Evolutionary conservation across 164 flowering plant genomes (phyloP).

Genomic region (Pachysandra terminalis): DNA sequence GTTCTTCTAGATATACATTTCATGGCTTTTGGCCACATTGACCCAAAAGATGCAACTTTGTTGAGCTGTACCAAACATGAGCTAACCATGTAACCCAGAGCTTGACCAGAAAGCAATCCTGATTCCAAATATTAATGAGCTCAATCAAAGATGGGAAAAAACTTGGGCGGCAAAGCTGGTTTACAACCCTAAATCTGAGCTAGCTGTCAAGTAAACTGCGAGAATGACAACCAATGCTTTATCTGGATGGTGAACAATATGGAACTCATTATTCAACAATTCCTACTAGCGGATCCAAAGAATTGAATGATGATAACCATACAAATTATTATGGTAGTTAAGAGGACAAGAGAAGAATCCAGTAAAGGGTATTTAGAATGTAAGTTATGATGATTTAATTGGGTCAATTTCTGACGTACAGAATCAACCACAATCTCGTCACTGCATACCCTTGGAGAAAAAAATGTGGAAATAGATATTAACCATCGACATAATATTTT

Average conservation of each 20-base stretch:
- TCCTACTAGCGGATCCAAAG: neutral
- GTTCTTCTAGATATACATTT: too few species aligned
- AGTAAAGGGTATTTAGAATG: neutral
- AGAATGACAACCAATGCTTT: neutral
- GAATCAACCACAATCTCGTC: neutral
- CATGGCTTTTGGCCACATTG: too few species aligned
- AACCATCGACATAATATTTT: too few species aligned
- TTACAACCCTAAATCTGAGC: neutral
- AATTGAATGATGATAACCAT: neutral
- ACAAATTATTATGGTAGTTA: neutral
- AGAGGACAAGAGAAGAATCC: neutral
- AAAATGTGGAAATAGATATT: too few species aligned
- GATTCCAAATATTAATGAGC: too few species aligned
- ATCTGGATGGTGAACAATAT: neutral
- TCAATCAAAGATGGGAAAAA: too few species aligned
- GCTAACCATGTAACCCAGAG: too few species aligned
- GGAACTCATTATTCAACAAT: neutral
- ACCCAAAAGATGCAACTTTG: too few species aligned
- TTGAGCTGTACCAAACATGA: too few species aligned
- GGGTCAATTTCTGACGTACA: neutral
- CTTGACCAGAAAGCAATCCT: too few species aligned
- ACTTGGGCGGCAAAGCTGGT: too few species aligned
- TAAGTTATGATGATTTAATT: neutral
- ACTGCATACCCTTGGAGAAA: too few species aligned
- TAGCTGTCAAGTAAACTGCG: neutral